Evolutionary conservation across 2,329 filamentous ascomycete genomes (phyloP).

Genomic region (Exophiala alcalophila): DNA sequence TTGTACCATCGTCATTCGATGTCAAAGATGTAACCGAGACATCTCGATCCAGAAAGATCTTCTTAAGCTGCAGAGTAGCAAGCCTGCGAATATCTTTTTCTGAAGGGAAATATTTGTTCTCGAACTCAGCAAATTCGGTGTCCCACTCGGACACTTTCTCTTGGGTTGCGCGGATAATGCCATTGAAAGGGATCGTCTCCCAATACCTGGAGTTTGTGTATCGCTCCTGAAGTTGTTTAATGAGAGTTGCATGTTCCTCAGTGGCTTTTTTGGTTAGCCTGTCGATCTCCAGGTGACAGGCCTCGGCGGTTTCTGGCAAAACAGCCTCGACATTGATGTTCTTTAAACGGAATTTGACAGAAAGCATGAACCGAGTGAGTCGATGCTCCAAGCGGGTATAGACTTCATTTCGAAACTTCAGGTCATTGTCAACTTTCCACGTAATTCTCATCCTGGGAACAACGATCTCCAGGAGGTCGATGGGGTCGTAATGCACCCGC

Average conservation of each 20-base stretch:
- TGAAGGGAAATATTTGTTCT: constrained; percentile 84
- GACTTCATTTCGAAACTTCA: constrained; percentile 88
- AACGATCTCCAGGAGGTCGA: constrained; percentile 89
- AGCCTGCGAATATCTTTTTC: constrained; percentile 94
- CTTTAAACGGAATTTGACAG: constrained; percentile 77
- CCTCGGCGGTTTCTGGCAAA: constrained; percentile 77
- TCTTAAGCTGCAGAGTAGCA: constrained; percentile 87
- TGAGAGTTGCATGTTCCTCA: constrained; percentile 73
- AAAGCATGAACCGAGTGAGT: constrained; percentile 81
- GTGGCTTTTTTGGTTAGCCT: constrained; percentile 72
- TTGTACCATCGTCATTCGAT: constrained; percentile 64
- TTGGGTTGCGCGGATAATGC: constrained; percentile 82
- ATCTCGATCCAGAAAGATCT: constrained; percentile 84
- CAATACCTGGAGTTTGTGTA: constrained; percentile 96
- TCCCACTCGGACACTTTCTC: constrained; percentile 95
- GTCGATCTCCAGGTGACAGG: constrained; percentile 79
- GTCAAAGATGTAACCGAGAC: constrained; percentile 74
- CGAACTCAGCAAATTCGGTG: constrained; percentile 81
- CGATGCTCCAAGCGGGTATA: constrained; percentile 77
- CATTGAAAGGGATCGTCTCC: constrained; percentile 90
- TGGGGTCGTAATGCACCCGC: constrained; percentile 86
- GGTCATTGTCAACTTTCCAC: constrained; percentile 95
- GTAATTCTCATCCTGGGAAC: constrained; percentile 87
- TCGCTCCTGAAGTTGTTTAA: constrained; percentile 77
- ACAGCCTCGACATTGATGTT: constrained; percentile 91